Conservation (phyloP, 2,329 filamentous ascomycete genomes). For the Parafenestella ontariensis region DNA sequence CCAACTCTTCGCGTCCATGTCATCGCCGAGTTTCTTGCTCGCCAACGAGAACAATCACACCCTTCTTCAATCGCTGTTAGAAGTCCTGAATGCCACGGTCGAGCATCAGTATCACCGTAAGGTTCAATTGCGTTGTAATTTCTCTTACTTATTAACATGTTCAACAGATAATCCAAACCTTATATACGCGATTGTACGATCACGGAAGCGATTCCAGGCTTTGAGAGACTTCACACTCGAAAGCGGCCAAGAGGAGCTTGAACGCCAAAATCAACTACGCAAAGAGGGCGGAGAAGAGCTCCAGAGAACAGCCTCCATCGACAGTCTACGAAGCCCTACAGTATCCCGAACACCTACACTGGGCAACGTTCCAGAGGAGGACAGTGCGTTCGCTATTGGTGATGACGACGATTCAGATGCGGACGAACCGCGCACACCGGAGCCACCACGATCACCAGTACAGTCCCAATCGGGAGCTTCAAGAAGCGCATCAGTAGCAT, state of each 20-base stretch:
- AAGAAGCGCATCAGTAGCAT: slow-evolving; percentile 72
- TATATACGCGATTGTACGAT: slow-evolving; percentile 78
- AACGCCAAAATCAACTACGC: slow-evolving; percentile 74
- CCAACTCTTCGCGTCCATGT: slow-evolving; percentile 91
- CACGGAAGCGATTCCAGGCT: slow-evolving; percentile 82
- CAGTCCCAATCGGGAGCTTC: slow-evolving; percentile 51
- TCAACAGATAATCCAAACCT: slow-evolving; percentile 77
- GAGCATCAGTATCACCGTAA: slow-evolving; percentile 85
- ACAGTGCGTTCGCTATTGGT: slow-evolving; percentile 85
- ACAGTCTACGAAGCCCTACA: slow-evolving; percentile 71
- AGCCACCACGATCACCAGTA: slow-evolving; percentile 34
- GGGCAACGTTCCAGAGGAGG: slow-evolving; percentile 77
- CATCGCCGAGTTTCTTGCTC: slow-evolving; percentile 87
- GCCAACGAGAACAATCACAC: slow-evolving; percentile 91
- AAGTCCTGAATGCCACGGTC: slow-evolving; percentile 87
- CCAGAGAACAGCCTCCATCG: slow-evolving; percentile 66
- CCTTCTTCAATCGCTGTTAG: slow-evolving; percentile 80
- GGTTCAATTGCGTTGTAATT: slow-evolving; percentile 33
- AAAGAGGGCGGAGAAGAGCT: slow-evolving; percentile 61
- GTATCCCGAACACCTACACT: slow-evolving; percentile 63
- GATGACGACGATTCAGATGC: slow-evolving; percentile 73
- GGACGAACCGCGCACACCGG: slow-evolving; percentile 59
- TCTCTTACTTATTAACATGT: slow-evolving; percentile 18
- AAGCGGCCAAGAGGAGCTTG: slow-evolving; percentile 89
- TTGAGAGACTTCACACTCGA: slow-evolving; percentile 89